Evolutionary conservation across 768 basidiomycete species (phyloP).

Genomic region (Tulasnella sp.): DNA sequence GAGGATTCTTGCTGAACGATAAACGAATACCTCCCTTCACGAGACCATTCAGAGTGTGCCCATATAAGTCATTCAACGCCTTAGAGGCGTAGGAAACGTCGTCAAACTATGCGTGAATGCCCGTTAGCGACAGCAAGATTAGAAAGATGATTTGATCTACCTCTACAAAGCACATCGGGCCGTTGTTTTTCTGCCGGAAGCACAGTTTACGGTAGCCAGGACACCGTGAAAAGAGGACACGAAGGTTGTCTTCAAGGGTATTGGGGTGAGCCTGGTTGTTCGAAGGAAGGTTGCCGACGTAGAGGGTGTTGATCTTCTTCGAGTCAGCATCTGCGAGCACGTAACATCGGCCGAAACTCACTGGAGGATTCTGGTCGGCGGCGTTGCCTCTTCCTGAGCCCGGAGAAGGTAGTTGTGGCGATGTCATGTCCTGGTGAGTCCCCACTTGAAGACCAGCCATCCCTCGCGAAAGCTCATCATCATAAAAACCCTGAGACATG

Average conservation of each 20-base stretch:
- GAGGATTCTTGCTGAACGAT: conserved; percentile 95
- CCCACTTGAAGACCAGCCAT: conserved; percentile 35
- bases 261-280: conserved; percentile 59
- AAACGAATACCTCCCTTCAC: conserved; percentile 95
- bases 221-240: conserved; percentile 65
- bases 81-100: conserved; percentile 73
- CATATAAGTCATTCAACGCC: conserved; percentile 83
- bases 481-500: conserved; percentile 19
- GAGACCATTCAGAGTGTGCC: conserved; percentile 77
- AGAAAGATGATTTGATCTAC: conserved; percentile 30
- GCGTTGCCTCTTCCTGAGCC: conserved; percentile 44
- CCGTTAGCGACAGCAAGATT: not conserved
- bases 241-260: conserved; percentile 74
- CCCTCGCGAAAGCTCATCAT: conserved; percentile 30
- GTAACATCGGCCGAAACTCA: conserved; percentile 29
- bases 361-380: conserved; percentile 87
- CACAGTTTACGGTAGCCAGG: conserved; percentile 84
- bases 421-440: conserved; percentile 40
- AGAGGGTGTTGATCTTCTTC: conserved; percentile 83
- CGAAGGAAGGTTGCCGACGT: conserved; percentile 94
- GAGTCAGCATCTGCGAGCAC: not conserved
- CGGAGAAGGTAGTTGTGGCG: conserved; percentile 68
- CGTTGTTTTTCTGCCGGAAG: conserved; percentile 92
- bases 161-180: conserved; percentile 99
- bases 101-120: conserved; percentile 52